A percentile compares a stretch with the other conserved stretches of the same genome.
phyloP scores from a whole-genome alignment of 768 basidiomycete genomes.

The Lyophyllum decastes region DNA sequence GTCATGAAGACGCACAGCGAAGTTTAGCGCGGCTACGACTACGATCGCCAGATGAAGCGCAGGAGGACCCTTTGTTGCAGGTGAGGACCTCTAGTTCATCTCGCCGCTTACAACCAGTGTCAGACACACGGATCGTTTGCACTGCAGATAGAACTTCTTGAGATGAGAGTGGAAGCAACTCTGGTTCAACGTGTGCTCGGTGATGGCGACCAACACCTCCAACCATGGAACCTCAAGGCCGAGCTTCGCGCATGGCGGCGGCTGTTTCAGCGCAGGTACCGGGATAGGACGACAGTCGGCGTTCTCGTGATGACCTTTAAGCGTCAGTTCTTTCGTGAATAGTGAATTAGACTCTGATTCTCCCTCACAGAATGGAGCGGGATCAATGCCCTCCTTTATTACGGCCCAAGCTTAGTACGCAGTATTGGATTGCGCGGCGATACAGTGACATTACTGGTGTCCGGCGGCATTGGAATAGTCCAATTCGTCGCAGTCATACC shows the following conservation, averaged over 20 bases:
- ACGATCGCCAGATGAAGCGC: constrained; percentile 43
- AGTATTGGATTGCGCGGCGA: constrained; percentile 68
- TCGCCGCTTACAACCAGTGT: not conserved
- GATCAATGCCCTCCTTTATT: constrained; percentile 83
- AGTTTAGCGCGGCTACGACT: constrained; percentile 60
- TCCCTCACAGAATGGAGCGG: constrained; percentile 74
- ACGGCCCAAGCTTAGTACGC: constrained; percentile 71
- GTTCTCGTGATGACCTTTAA: constrained; percentile 82
- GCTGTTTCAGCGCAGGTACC: constrained; percentile 55
- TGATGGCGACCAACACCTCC: constrained; percentile 11
- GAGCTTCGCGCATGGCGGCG: constrained; percentile 53
- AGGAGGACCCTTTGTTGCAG: constrained; percentile 52
- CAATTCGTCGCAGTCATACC: constrained; percentile 79
- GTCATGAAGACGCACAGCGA: constrained; percentile 54
- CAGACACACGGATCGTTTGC: not conserved
- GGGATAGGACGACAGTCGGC: constrained; percentile 67
- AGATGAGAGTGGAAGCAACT: constrained; percentile 70
- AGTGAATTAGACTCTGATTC: not conserved
- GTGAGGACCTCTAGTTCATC: constrained; percentile 22
- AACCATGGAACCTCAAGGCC: constrained; percentile 24
- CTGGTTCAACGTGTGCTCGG: constrained; percentile 45
- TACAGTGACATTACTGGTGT: constrained; percentile 59
- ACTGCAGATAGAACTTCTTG: constrained; percentile 65
- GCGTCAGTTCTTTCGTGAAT: constrained; percentile 46
- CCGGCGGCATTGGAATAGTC: constrained; percentile 78